Conservation (phyloP, 2,329 filamentous ascomycete genomes). For the Sarocladium brachiariae region DNA sequence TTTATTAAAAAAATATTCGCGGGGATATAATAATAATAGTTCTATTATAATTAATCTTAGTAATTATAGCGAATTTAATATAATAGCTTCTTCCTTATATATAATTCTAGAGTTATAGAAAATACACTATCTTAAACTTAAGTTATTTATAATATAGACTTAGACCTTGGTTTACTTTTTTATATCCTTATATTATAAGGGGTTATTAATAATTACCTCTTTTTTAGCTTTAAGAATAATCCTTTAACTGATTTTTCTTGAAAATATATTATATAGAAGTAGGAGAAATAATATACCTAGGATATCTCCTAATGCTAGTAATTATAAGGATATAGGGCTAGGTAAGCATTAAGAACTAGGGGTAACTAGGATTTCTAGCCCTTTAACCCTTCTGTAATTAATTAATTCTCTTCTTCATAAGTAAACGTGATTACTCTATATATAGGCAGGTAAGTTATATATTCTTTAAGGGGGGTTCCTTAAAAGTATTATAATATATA, state of each 20-base stretch:
- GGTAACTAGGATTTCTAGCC: neutral
- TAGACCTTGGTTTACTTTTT: too few species aligned
- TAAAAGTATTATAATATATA: too few species aligned
- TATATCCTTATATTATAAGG: neutral
- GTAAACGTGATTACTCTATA: neutral
- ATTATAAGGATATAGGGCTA: too few species aligned
- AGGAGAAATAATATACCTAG: neutral
- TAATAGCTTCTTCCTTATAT: neutral
- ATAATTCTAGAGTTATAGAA: neutral
- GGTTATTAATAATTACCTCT: neutral
- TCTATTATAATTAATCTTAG: too few species aligned
- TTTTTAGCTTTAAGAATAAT: neutral
- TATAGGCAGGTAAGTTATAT: neutral
- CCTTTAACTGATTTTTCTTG: neutral
- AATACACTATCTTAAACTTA: neutral
- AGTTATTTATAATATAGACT: neutral
- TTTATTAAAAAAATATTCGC: neutral
- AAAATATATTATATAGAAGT: neutral
- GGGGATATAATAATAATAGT: too few species aligned
- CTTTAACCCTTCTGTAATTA: neutral
- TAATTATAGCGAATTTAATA: neutral
- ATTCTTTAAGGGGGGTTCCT: too few species aligned
- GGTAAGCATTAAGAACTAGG: too few species aligned
- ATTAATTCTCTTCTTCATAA: neutral
- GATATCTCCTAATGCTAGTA: conserved; percentile 2